Percentiles rank a stretch among this genome's conserved stretches.
Evolutionary conservation across 2,329 filamentous ascomycete genomes (phyloP).

Genomic region (Sporothrix dimorphospora): DNA sequence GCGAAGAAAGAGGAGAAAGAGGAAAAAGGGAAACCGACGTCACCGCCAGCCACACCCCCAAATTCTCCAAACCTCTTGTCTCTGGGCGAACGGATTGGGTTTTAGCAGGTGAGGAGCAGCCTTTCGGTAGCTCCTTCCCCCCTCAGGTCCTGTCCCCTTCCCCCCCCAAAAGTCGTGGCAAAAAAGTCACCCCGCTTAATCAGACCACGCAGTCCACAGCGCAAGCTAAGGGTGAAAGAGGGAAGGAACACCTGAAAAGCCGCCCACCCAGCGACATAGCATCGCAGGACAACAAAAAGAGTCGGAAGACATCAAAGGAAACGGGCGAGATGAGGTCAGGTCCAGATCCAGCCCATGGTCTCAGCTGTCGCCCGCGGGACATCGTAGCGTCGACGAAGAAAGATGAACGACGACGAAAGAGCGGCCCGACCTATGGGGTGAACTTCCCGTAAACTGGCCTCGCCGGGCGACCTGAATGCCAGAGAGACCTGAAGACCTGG

Average conservation of each 20-base stretch:
- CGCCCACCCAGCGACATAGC: background rate
- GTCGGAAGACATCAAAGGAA: background rate
- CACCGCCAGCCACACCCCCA: background rate
- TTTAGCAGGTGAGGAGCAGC: background rate
- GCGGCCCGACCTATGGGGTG: background rate
- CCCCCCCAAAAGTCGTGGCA: background rate
- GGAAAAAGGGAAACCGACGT: background rate
- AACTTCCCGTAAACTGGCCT: background rate
- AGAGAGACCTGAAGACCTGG: background rate
- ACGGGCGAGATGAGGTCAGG: too few species aligned
- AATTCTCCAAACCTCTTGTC: background rate
- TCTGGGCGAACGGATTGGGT: slow-evolving; percentile 7
- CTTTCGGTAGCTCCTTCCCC: background rate
- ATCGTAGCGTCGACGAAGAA: background rate
- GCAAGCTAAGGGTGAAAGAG: slow-evolving; percentile 12
- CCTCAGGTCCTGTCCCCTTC: background rate
- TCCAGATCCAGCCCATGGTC: background rate
- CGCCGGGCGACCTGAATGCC: background rate
- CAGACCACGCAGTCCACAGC: slow-evolving; percentile 21
- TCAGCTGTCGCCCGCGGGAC: background rate
- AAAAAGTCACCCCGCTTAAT: slow-evolving; percentile 16
- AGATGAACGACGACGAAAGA: background rate
- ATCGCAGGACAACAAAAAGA: background rate
- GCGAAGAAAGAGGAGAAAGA: background rate
- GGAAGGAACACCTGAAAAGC: background rate